phyloP scores from a whole-genome alignment of 129 eudicot species.

The Lactuca saligna region DNA sequence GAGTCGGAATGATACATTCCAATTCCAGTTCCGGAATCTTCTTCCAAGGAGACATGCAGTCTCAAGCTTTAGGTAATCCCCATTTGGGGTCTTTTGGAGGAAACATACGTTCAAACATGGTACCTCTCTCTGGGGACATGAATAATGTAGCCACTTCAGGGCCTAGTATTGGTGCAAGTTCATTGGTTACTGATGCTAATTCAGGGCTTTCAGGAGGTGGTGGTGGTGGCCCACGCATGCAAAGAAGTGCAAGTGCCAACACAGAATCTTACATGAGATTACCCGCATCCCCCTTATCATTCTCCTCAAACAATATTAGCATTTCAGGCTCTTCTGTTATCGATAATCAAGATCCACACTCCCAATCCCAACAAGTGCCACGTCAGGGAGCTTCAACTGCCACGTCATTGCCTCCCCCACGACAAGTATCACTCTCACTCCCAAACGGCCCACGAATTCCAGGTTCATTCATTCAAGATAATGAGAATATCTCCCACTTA shows the following conservation, averaged over 20 bases:
- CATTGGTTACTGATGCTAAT: slow-evolving; percentile 92
- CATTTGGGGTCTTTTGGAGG: slow-evolving; percentile 69
- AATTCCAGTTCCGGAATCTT: slow-evolving; percentile 79
- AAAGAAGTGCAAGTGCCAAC: slow-evolving; percentile 85
- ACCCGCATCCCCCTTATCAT: slow-evolving; percentile 93
- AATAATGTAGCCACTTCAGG: slow-evolving; percentile 61
- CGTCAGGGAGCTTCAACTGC: slow-evolving; percentile 62
- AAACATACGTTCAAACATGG: slow-evolving; percentile 50
- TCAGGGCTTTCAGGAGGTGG: slow-evolving; percentile 86
- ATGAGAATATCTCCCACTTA: slow-evolving; percentile 49
- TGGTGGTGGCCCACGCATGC: slow-evolving; percentile 75
- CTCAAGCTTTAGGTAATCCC: slow-evolving; percentile 58
- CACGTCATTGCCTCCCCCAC: slow-evolving; percentile 52
- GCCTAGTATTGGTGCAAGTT: slow-evolving; percentile 88
- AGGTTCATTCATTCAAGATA: slow-evolving; percentile 68
- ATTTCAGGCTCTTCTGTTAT: slow-evolving; percentile 79
- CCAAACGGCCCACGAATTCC: slow-evolving; percentile 55
- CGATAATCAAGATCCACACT: slow-evolving; percentile 62
- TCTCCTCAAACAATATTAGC: slow-evolving; percentile 76
- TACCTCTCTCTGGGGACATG: slow-evolving; percentile 65
- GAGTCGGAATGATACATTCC: slow-evolving; percentile 75
- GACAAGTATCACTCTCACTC: slow-evolving; percentile 53
- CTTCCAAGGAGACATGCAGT: slow-evolving; percentile 75
- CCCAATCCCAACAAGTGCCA: slow-evolving; percentile 53
- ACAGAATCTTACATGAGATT: slow-evolving; percentile 72